These are phyloP conservation scores for Clavaria fumosa DNA, from an alignment of 768 basidiomycete species.

Conservation along the genomic window DNA sequence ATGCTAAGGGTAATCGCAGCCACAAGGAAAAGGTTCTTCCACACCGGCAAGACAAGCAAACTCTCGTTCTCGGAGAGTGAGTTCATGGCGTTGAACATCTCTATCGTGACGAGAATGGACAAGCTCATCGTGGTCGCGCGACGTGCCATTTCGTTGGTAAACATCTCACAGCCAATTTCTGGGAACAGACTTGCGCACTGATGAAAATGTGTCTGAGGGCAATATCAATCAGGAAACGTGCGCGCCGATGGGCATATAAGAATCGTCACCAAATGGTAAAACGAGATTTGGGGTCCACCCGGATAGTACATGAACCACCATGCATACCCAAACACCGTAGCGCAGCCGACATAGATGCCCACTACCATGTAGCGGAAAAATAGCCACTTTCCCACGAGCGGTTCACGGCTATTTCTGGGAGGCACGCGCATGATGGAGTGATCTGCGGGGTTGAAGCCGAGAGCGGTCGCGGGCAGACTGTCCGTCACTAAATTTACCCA, in stretches of 20 bases:
- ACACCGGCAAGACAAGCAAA: slow-evolving; percentile 72
- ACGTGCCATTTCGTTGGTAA: slow-evolving; percentile 72
- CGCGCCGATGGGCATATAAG: no score
- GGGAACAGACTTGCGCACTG: slow-evolving; percentile 74
- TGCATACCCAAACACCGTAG: slow-evolving; percentile 93
- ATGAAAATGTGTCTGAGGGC: slow-evolving; percentile 95
- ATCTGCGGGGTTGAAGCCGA: slow-evolving; percentile 96
- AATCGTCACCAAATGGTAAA: slow-evolving; percentile 89
- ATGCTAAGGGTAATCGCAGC: slow-evolving; percentile 83
- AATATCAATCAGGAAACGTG: slow-evolving; percentile 2
- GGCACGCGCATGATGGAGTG: slow-evolving; percentile 95
- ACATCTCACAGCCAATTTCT: slow-evolving; percentile 91
- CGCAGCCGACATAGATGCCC: slow-evolving; percentile 85
- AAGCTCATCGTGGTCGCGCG: slow-evolving; percentile 92
- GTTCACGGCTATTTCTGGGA: slow-evolving; percentile 79
- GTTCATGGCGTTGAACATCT: slow-evolving; percentile 98
- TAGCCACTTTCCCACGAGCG: slow-evolving; percentile 82
- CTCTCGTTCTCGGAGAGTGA: slow-evolving; percentile 97
- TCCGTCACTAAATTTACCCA: slow-evolving; percentile 99
- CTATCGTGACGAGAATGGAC: slow-evolving; percentile 88
- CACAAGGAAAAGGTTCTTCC: slow-evolving; percentile 91
- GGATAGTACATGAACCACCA: slow-evolving; percentile 97
- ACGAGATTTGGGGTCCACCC: slow-evolving; percentile 85
- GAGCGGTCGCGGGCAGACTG: slow-evolving; percentile 88
- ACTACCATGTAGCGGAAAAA: slow-evolving; percentile 94